Percentiles rank a stretch among this genome's conserved stretches.
Evolutionary conservation across 208 protist genomes (phyloP).

Genomic region (Trypanosoma vivax): DNA sequence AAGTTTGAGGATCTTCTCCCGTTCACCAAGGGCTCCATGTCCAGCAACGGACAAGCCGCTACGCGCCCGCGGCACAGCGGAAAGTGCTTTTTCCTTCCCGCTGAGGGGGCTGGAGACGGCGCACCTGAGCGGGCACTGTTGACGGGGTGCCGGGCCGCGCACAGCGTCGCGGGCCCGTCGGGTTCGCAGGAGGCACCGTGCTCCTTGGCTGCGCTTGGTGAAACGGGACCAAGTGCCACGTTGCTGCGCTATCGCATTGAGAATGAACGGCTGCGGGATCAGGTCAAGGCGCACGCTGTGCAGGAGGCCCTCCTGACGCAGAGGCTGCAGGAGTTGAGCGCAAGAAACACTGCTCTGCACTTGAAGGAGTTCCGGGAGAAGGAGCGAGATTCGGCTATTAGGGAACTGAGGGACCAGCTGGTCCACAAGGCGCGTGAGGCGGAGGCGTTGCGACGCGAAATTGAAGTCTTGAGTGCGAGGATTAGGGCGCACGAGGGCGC

Average conservation of each 20-base stretch:
- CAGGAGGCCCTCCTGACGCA: slow-evolving; percentile 39
- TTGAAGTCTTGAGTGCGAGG: slow-evolving; percentile 32
- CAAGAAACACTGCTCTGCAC: slow-evolving; percentile 14
- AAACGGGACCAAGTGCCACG: slow-evolving; percentile 16
- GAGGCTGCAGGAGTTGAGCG: slow-evolving; percentile 33
- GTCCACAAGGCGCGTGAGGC: slow-evolving; percentile 24
- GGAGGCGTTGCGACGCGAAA: slow-evolving; percentile 22
- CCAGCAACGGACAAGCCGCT: slow-evolving; percentile 17
- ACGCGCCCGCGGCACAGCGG: slow-evolving; percentile 15
- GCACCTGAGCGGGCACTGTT: not conserved
- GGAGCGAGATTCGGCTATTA: not conserved
- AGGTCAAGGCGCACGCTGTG: slow-evolving; percentile 38
- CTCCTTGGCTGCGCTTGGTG: not conserved
- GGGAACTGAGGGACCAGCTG: slow-evolving; percentile 14
- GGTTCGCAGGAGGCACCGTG: not conserved
- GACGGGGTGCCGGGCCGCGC: not conserved
- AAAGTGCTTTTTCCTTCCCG: slow-evolving; percentile 3
- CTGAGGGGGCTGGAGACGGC: not conserved
- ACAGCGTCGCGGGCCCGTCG: not conserved
- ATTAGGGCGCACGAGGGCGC: slow-evolving; percentile 49
- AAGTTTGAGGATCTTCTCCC: not conserved
- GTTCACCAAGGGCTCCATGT: slow-evolving; percentile 10
- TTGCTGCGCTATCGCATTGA: slow-evolving; percentile 39
- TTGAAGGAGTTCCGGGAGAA: slow-evolving; percentile 8
- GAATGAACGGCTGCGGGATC: slow-evolving; percentile 52